Conservation (phyloP, 306 rosid species). For the Sicyos baderoa region DNA sequence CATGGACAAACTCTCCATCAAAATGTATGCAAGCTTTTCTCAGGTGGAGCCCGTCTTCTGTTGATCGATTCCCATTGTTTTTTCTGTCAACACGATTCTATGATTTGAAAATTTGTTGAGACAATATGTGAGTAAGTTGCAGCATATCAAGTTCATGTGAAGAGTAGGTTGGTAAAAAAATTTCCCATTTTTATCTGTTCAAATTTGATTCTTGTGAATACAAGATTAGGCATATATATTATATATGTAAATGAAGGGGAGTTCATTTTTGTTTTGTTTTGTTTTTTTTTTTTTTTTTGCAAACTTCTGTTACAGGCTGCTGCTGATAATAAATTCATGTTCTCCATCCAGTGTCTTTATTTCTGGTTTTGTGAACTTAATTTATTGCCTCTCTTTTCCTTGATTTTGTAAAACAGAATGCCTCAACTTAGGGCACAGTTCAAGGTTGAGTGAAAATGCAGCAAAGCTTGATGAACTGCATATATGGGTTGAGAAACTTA, state of each 20-base stretch:
- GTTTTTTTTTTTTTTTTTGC: background rate
- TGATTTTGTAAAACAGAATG: background rate
- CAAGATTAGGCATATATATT: background rate
- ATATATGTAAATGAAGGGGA: conserved; percentile 10
- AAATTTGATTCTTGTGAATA: background rate
- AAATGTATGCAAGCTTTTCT: conserved; percentile 27
- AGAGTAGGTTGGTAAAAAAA: no score
- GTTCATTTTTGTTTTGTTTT: conserved; percentile 1
- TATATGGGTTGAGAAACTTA: no score
- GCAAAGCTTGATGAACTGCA: background rate
- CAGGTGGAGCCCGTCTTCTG: conserved; percentile 20
- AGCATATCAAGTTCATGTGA: no score
- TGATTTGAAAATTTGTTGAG: background rate
- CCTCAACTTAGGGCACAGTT: background rate
- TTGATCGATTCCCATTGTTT: conserved; percentile 19
- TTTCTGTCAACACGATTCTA: background rate
- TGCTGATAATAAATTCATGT: background rate
- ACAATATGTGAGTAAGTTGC: conserved; percentile 1
- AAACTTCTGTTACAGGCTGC: background rate
- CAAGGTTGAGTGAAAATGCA: background rate
- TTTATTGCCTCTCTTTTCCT: background rate
- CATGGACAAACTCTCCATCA: conserved; percentile 27
- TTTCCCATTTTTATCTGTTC: no score
- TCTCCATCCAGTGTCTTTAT: no score
- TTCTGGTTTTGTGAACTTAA: background rate